Base-by-base conservation (phyloP, 2,329 filamentous ascomycete species). In the Trichoderma hamatum region DNA sequence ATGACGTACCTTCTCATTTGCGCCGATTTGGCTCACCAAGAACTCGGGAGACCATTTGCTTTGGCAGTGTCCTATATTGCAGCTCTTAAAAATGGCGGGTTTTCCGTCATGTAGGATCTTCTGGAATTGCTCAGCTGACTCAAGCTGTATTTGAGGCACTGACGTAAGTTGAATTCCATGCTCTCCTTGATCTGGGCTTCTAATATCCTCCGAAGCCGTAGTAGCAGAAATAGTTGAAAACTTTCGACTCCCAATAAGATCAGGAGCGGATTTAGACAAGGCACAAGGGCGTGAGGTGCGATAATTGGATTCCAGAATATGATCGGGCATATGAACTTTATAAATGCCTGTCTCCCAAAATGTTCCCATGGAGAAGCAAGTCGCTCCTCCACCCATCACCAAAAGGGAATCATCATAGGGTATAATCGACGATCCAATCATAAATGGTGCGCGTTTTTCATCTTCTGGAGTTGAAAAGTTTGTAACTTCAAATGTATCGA, bases 301-400 rank as follows among this genome's bases (percentile, higher is more conserved):
- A 62, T 36, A 28, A 7, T 19, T 19, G 32, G 51, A 6, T 7
- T 46, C 28, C 49, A 49, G 5, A 2, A 58, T 32, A 28, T 34
- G 21, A 32, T 34, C 52, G 19, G 52, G 70, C 30, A 70, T 61
- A 5, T 26, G 63, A 26, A 89, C 73, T 2, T 80, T 77, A 62
- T 83, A 90, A 14, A 84, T 82, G 1, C 88, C 88, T 36, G 84
- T 83, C 62, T 94, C 94, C 92, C 92, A 96, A 75, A 88, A 94
- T 7, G 92, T 92, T 1, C 94, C 94, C 85, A 97, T 97, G 0
- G 92, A 94, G 81, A 97, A 97, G 77, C 93, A 97, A 0, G 93
- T 92, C 19, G 92, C 93, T 46, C 93, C 94, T 19, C 94, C 94
- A 1, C 93, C 93, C 59, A 91, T 78, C 9, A 96, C 80, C 11